Percentiles rank a stretch among this genome's conserved stretches.
These are phyloP conservation scores for Dendrobium chrysotoxum DNA, from an alignment of 106 monocot species.

Conservation along the genomic window DNA sequence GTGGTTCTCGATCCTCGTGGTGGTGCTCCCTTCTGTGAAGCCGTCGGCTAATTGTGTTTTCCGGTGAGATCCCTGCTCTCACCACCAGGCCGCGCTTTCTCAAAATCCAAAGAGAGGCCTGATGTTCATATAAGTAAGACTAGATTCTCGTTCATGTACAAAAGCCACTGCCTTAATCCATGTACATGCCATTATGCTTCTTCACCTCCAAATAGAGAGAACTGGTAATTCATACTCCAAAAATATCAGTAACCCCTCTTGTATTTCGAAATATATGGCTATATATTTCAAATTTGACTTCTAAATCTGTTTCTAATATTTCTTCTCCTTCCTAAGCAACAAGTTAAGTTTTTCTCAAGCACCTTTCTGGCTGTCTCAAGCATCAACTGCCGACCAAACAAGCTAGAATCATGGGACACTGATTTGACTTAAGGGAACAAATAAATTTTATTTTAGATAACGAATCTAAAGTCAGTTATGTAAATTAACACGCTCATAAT, in stretches of 20 bases:
- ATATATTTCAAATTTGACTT: background rate
- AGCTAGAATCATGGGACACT: background rate
- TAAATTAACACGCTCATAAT: background rate
- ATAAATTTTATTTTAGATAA: background rate
- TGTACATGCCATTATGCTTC: background rate
- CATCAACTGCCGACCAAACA: background rate
- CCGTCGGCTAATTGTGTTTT: too few species aligned
- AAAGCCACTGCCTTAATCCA: background rate
- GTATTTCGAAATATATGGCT: background rate
- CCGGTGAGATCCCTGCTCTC: too few species aligned
- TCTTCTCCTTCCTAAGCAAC: background rate
- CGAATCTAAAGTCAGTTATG: background rate
- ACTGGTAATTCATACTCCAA: background rate
- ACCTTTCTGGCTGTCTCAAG: background rate
- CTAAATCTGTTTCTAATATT: background rate
- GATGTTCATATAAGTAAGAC: background rate
- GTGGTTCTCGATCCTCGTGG: too few species aligned
- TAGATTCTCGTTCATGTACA: background rate
- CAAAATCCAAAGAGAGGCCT: background rate
- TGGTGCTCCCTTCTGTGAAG: too few species aligned
- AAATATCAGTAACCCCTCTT: background rate
- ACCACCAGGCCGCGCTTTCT: background rate
- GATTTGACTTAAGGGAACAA: background rate
- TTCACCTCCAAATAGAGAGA: background rate
- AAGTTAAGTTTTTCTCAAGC: background rate